Base-by-base conservation (phyloP, 257 asterid species). In the Cruciata laevipes region DNA sequence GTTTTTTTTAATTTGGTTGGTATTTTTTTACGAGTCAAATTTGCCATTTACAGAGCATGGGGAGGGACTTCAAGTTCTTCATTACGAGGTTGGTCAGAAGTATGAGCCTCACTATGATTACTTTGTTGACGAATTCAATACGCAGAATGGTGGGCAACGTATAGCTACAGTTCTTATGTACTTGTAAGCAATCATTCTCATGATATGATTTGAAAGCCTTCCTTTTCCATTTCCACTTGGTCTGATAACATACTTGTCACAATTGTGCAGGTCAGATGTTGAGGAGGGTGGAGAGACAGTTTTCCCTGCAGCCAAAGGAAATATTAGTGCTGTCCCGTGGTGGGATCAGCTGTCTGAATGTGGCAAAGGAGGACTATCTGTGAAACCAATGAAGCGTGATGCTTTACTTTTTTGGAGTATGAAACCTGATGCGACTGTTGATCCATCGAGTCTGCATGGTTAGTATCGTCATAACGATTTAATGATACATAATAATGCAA, bases 271-370 rank as follows among this genome's bases (percentile, higher is more conserved):
- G 77, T 90, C 99, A 61, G 98, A 94, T 76, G 96, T 88, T 73
- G 99, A 94, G 79, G 96, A 94, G 82, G 99, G 99, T 23, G 99
- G 99, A 70, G 99, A 94, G 80, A 94, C 99, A 30, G 89, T 94
- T 75, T 94, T 94, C 75, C 99, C 98, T 1, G 86, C 88, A 66
- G 98, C 99, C 55, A 84, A 78, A 79, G 98, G 98, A 70, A 94
- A 94, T 76, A 6, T 71, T 60, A 90, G 88, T 76, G 77, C 93
- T 18, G 93, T 94, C 24, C 94, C 99, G 17, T 94, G 91, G 89
- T 89, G 96, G 96, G 80, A 94, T 71, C 91, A 90, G 83, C 95
- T 94, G 21, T 94, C 99, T 65, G 91, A 89, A 82, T 94, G 99
- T 76, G 99, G 96, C 38, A 94, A 83, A 71, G 84, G 72, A 61